These are phyloP conservation scores for Quercus dentata DNA, from an alignment of 306 rosid species.

Conservation along the genomic window DNA sequence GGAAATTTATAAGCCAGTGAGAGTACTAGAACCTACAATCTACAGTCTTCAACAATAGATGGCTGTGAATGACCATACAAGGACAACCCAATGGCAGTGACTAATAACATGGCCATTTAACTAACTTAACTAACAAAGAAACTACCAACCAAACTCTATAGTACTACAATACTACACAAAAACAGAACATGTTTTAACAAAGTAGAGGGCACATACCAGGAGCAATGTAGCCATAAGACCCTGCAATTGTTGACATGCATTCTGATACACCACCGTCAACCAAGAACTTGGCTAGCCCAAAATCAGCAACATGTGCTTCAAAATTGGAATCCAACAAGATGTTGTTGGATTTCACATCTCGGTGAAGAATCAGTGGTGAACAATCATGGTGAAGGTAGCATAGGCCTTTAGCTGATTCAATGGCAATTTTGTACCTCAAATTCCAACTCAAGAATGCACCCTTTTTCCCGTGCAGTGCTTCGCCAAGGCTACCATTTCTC, in stretches of 20 bases:
- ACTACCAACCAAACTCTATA: background rate
- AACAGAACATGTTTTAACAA: background rate
- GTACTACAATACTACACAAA: background rate
- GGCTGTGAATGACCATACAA: background rate
- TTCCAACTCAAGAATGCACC: slow-evolving; percentile 65
- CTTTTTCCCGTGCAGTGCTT: slow-evolving; percentile 63
- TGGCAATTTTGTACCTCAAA: slow-evolving; percentile 69
- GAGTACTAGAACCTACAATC: too few relatives aligned
- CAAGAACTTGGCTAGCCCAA: slow-evolving; percentile 87
- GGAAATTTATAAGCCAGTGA: too few relatives aligned
- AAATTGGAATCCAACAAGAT: slow-evolving; percentile 70
- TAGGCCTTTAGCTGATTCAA: slow-evolving; percentile 77
- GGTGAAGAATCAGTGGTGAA: slow-evolving; percentile 70
- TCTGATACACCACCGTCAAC: slow-evolving; percentile 65
- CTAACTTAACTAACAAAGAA: slow-evolving; percentile 34
- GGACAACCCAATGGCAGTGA: background rate
- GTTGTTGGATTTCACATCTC: slow-evolving; percentile 89
- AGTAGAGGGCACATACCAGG: slow-evolving; percentile 57
- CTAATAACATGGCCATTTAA: slow-evolving; percentile 3
- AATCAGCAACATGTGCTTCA: slow-evolving; percentile 89
- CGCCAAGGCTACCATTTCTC: slow-evolving; percentile 90
- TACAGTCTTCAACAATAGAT: background rate
- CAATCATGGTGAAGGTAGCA: slow-evolving; percentile 94
- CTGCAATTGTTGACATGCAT: slow-evolving; percentile 89
- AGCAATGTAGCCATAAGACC: slow-evolving; percentile 93